Base-by-base conservation (phyloP, 192 early-diverging fungal species). In the Coemansia sp. region DNA sequence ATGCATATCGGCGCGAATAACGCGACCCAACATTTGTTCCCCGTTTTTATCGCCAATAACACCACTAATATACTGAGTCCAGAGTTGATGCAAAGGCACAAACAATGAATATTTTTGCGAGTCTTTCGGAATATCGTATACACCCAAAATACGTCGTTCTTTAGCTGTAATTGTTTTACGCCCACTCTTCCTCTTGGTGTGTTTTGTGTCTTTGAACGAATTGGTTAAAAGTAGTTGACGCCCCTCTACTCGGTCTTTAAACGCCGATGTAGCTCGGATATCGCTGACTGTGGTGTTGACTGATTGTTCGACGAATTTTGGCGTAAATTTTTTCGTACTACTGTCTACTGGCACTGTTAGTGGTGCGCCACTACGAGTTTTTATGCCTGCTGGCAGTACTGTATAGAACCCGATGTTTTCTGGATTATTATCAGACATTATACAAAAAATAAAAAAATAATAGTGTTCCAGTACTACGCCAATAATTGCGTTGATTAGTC, bases 1-100 rank as follows among this genome's bases (percentile, higher is more conserved):
- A 70, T 98, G 95, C 77, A 89, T 89, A 66, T 98, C 96, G 3
- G 94, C 94, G 62, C 92, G 92, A 9, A 84, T 53, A n/a, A 84
- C 44, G 19, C 67, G 62, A 1, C 60, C 68, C 14, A 82, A 23
- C 28, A 76, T 23, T 39, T 53, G 46, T 2, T 62, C 21, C 2
- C 75, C 61, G 10, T 63, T 37, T 2, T 66, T 71, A 40, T 62
- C 78, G 16, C 82, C 80, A 30, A 91, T 66, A 7, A 97, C 73
- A 33, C 89, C 82, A 11, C 66, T 75, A 62, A 95, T 91, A 70
- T 95, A 96, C 17, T 85, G 82, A 44, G 70, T 77, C 95, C 96
- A 98, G 40, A 96, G 70, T 13, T 77, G 53, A 69, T 95, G 84
- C 14, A 98, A 75, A 9, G 93, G 91, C 13, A 87, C 26, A 73